A percentile compares a stretch with the other conserved stretches of the same genome.
These are phyloP conservation scores for Fusarium sp. DNA, from an alignment of 2,329 filamentous ascomycete genomes.

Conservation along the genomic window DNA sequence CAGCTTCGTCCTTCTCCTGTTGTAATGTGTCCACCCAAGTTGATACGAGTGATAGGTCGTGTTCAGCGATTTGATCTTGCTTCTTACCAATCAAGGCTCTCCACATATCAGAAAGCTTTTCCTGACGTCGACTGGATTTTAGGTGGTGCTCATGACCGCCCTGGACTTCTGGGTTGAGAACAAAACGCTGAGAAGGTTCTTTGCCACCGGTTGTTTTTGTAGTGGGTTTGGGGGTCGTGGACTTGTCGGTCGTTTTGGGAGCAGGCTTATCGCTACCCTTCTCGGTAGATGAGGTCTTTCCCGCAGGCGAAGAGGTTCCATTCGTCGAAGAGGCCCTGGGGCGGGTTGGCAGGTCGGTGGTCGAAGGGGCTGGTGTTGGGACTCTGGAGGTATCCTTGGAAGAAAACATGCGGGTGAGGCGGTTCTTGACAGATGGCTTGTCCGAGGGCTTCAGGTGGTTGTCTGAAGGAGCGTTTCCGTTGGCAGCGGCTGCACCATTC, in stretches of 20 bases:
- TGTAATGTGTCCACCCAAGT: constrained; percentile 95
- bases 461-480: constrained; percentile 40
- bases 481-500: constrained; percentile 48
- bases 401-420: constrained; percentile 71
- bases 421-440: constrained; percentile 70
- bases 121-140: constrained; percentile 88
- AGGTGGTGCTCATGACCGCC: constrained; percentile 88
- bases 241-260: constrained; percentile 42
- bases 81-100: constrained; percentile 86
- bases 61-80: constrained; percentile 77
- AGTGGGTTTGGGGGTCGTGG: constrained; percentile 43
- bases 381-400: constrained; percentile 60
- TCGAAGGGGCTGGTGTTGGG: constrained; percentile 48
- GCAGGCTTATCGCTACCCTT: constrained; percentile 43
- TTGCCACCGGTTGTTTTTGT: constrained; percentile 45
- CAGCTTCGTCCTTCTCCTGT: constrained; percentile 85
- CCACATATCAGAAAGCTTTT: constrained; percentile 93
- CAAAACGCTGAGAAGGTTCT: constrained; percentile 61
- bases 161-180: constrained; percentile 59
- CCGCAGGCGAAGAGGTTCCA: constrained; percentile 50
- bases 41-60: constrained; percentile 90
- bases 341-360: constrained; percentile 48
- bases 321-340: constrained; percentile 50
- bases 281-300: constrained; percentile 57
- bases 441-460: constrained; percentile 50